Conservation (phyloP, 2,329 filamentous ascomycete species). For the Calcarisporium arbuscula region DNA sequence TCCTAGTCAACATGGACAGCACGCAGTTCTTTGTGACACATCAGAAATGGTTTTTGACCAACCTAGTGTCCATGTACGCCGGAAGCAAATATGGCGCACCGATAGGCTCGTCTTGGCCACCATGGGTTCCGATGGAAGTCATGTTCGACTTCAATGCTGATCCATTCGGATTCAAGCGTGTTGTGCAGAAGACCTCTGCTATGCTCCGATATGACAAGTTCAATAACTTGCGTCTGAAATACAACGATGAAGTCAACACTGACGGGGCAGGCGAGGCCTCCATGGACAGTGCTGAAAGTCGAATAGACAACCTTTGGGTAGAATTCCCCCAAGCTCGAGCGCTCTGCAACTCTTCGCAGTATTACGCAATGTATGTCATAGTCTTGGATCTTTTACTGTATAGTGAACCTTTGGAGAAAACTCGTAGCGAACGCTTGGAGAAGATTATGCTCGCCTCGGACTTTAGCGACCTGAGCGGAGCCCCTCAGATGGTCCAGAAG, state of each 20-base stretch:
- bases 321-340: constrained; percentile 91
- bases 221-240: constrained; percentile 94
- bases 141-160: constrained; percentile 95
- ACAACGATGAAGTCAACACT: constrained; percentile 84
- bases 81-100: constrained; percentile 88
- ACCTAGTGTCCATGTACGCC: constrained; percentile 86
- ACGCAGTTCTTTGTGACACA: constrained; percentile 97
- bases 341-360: constrained; percentile 95
- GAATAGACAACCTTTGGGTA: constrained; percentile 95
- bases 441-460: constrained; percentile 99
- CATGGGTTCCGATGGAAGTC: constrained; percentile 96
- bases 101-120: constrained; percentile 83
- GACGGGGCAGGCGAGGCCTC: constrained; percentile 42
- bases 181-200: constrained; percentile 94
- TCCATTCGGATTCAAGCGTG: constrained; percentile 95
- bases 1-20: constrained; percentile 93
- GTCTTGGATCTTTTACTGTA: constrained; percentile 94
- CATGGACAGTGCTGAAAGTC: constrained; percentile 57
- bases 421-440: constrained; percentile 87
- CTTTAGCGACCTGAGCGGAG: constrained; percentile 92
- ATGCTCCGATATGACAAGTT: constrained; percentile 95
- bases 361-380: constrained; percentile 97
- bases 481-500: constrained; percentile 85
- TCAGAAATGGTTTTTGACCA: constrained; percentile 79
- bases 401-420: constrained; percentile 93